These are phyloP conservation scores for Dioscorea dumetorum DNA, from an alignment of 106 monocot genomes.

Conservation along the genomic window DNA sequence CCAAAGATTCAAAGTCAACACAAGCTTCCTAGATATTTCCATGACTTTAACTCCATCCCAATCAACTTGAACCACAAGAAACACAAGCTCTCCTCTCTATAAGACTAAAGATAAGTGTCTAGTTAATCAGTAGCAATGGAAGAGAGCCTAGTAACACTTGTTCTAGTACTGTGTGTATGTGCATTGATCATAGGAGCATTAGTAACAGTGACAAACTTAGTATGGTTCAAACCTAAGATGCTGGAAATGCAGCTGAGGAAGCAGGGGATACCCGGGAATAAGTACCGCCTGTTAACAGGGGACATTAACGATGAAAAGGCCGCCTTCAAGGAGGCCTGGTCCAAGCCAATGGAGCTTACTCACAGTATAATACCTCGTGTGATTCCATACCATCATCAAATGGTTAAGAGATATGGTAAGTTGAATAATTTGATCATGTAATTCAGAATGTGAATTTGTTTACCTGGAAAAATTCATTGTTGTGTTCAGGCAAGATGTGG, in stretches of 20 bases:
- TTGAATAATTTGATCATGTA: no score
- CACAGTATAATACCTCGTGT: conserved; percentile 21
- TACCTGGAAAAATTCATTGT: background rate
- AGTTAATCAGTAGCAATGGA: no score
- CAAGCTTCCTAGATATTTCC: no score
- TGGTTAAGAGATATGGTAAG: conserved; percentile 30
- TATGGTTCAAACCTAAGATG: no score
- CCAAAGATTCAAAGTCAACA: no score
- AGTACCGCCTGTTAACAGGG: background rate
- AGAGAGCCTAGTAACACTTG: no score
- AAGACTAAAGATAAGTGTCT: no score
- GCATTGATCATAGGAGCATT: no score
- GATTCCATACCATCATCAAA: conserved; percentile 4
- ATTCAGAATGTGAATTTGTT: no score
- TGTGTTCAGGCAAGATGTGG: conserved; percentile 31
- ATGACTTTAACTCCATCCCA: conserved; percentile 5
- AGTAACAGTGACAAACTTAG: no score
- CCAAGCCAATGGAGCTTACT: conserved; percentile 25
- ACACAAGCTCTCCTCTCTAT: conserved; percentile 13
- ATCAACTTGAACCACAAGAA: conserved; percentile 47
- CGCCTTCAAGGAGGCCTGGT: conserved; percentile 4
- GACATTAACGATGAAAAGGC: background rate
- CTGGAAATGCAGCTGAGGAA: no score
- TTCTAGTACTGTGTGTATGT: no score
- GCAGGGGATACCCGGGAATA: background rate